These are phyloP conservation scores for Exophiala dermatitidis DNA, from an alignment of 2,329 filamentous ascomycete species.

Conservation along the genomic window DNA sequence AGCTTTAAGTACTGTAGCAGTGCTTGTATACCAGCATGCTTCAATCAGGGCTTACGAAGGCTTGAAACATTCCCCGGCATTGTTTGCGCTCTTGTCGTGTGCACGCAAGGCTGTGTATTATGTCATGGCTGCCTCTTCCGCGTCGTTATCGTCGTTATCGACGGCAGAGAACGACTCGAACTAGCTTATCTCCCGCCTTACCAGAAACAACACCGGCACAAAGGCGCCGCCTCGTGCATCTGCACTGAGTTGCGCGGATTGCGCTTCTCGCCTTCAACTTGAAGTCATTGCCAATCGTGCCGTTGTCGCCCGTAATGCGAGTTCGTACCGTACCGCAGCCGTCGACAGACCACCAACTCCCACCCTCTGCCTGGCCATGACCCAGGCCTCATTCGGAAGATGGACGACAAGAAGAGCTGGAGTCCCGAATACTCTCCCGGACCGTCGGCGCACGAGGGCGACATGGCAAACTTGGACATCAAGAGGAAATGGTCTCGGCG, in stretches of 20 bases:
- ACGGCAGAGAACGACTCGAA: too few relatives aligned
- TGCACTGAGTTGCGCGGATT: neutral
- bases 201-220: too few relatives aligned
- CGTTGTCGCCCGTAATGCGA: neutral
- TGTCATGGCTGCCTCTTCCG: too few relatives aligned
- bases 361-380: neutral
- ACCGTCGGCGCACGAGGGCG: constrained; percentile 21
- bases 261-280: neutral
- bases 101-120: too few relatives aligned
- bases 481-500: constrained; percentile 21
- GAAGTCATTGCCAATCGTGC: neutral
- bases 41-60: too few relatives aligned
- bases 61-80: too few relatives aligned
- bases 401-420: constrained; percentile 25
- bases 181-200: too few relatives aligned
- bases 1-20: neutral
- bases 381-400: constrained; percentile 1
- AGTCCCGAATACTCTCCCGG: constrained; percentile 21
- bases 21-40: too few relatives aligned
- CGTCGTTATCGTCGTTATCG: too few relatives aligned
- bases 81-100: too few relatives aligned
- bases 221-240: neutral
- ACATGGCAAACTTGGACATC: constrained; percentile 19
- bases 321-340: neutral
- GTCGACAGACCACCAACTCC: neutral